phyloP scores from a whole-genome alignment of 1,284 basidiomycete genomes.

The Golubevia pallescens region DNA sequence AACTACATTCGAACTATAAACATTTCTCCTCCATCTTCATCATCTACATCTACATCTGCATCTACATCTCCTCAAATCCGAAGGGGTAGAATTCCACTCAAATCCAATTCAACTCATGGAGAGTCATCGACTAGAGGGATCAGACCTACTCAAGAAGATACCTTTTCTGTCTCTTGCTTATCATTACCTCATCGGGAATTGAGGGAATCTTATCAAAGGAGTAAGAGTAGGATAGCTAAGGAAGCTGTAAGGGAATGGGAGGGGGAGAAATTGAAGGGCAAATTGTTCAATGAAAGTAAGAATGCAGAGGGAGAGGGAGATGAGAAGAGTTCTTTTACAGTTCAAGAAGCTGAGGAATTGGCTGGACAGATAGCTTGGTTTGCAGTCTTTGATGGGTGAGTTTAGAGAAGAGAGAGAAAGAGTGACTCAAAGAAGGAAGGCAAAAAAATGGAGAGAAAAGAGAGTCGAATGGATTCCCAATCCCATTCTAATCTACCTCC shows the following conservation, averaged over 20 bases:
- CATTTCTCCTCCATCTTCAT: background rate
- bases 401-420: background rate
- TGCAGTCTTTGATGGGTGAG: conserved; percentile 51
- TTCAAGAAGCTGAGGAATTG: conserved; percentile 32
- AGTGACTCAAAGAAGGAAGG: too few relatives aligned
- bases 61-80: background rate
- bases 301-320: background rate
- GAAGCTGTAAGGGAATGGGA: conserved; percentile 20
- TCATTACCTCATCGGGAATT: conserved; percentile 38
- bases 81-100: conserved; percentile 12
- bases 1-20: background rate
- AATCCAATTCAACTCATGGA: conserved; percentile 14
- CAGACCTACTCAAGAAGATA: conserved; percentile 53
- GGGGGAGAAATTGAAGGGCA: conserved; percentile 14
- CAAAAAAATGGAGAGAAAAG: too few relatives aligned
- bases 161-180: conserved; percentile 47
- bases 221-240: conserved; percentile 11
- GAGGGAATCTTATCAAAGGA: conserved; percentile 22
- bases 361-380: conserved; percentile 60
- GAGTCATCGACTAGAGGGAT: conserved; percentile 31
- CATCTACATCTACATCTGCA: background rate
- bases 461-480: too few relatives aligned
- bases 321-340: background rate
- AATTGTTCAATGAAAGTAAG: too few relatives aligned
- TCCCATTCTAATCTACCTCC: too few relatives aligned